phyloP scores from a whole-genome alignment of 2,329 filamentous ascomycete genomes.

The Monosporascus sp. region DNA sequence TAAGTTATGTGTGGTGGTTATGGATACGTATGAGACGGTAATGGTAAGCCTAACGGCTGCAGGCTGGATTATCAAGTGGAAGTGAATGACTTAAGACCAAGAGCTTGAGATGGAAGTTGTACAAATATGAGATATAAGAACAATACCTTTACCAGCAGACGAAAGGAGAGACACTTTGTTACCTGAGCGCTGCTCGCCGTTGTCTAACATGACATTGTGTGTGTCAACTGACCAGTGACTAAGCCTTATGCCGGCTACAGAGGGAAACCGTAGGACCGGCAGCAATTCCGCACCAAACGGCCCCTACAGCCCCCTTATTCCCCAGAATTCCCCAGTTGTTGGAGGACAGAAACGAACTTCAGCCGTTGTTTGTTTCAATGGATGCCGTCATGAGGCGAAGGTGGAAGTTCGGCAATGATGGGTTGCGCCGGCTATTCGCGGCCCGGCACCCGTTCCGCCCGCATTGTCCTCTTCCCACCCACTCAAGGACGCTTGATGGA shows the following conservation, averaged over 20 bases:
- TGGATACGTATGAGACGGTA: not conserved
- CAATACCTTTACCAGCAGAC: not conserved
- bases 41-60: not conserved
- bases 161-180: not conserved
- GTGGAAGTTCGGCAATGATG: not conserved
- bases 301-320: not conserved
- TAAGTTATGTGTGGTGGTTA: slow-evolving; percentile 3
- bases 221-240: not conserved
- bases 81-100: not conserved
- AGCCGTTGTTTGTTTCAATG: not conserved
- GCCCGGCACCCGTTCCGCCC: not conserved
- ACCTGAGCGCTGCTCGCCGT: not conserved
- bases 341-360: not conserved
- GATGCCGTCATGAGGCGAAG: not conserved
- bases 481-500: not conserved
- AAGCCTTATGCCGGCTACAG: not conserved
- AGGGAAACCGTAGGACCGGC: not conserved
- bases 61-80: not conserved
- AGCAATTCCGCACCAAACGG: not conserved
- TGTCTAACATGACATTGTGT: not conserved
- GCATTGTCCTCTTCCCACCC: not conserved
- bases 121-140: not conserved
- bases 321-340: not conserved
- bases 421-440: not conserved
- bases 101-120: not conserved